These are phyloP conservation scores for Fusarium fujikuroi DNA, from an alignment of 2,329 filamentous ascomycete species.

Conservation along the genomic window DNA sequence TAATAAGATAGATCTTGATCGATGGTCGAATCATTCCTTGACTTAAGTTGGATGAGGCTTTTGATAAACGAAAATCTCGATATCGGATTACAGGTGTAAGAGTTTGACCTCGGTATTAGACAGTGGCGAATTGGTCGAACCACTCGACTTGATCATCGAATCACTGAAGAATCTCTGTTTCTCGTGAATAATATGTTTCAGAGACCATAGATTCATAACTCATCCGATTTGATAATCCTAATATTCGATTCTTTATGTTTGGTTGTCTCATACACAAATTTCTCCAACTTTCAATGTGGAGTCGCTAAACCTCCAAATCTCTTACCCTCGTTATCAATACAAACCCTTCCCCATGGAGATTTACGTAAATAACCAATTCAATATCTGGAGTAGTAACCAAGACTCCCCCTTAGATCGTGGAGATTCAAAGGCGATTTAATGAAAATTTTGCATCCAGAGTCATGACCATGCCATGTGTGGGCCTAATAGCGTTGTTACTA, in stretches of 20 bases:
- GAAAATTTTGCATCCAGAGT: conserved; percentile 8
- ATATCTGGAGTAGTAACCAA: neutral
- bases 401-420: conserved; percentile 4
- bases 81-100: accelerated
- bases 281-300: conserved; percentile 2
- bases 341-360: conserved; percentile 32
- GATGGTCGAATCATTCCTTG: neutral
- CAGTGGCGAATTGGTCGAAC: neutral
- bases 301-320: neutral
- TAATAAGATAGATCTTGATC: conserved; percentile 7
- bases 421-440: neutral
- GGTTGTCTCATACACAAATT: neutral
- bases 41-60: neutral
- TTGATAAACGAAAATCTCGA: neutral
- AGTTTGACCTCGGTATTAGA: neutral
- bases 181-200: accelerated
- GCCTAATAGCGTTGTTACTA: conserved; percentile 23
- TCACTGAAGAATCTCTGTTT: neutral
- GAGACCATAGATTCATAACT: accelerated
- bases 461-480: conserved; percentile 26
- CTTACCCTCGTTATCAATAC: neutral
- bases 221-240: accelerated
- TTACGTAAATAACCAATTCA: conserved; percentile 25
- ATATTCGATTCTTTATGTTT: neutral
- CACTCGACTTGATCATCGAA: neutral